These are phyloP conservation scores for Colletotrichum sp. DNA, from an alignment of 2,329 filamentous ascomycete species.

Conservation along the genomic window DNA sequence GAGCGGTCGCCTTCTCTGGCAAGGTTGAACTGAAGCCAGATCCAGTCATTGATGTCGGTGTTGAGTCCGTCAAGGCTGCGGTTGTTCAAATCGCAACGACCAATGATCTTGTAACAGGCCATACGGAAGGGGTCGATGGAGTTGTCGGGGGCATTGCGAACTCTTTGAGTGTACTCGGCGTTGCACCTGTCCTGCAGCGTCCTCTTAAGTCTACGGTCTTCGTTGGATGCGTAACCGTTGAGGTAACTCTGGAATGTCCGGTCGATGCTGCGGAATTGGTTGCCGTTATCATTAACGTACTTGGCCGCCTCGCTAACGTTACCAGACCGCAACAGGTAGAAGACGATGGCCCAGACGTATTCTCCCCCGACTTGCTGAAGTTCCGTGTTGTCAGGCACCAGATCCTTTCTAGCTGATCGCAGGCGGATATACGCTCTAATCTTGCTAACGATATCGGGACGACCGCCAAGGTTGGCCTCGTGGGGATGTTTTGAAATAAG, in stretches of 20 bases:
- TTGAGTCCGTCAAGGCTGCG: conserved; percentile 68
- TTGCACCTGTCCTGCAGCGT: conserved; percentile 87
- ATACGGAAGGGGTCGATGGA: conserved; percentile 93
- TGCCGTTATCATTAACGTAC: conserved; percentile 82
- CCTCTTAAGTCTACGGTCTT: conserved; percentile 77
- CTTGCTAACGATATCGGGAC: conserved; percentile 87
- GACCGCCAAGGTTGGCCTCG: conserved; percentile 87
- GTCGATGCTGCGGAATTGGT: conserved; percentile 88
- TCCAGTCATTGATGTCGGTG: conserved; percentile 72
- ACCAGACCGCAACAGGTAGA: conserved; percentile 87
- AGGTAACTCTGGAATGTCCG: conserved; percentile 90
- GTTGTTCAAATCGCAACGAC: conserved; percentile 73
- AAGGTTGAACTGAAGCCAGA: conserved; percentile 75
- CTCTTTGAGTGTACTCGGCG: conserved; percentile 86
- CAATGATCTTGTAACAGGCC: conserved; percentile 97
- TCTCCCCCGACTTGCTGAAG: conserved; percentile 82
- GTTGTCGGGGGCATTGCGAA: conserved; percentile 83
- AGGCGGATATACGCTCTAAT: conserved; percentile 91
- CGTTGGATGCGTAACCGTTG: conserved; percentile 78
- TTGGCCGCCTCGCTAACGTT: conserved; percentile 83
- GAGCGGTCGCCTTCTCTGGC: conserved; percentile 69
- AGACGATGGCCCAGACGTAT: conserved; percentile 92
- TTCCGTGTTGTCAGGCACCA: conserved; percentile 81
- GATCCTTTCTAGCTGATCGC: conserved; percentile 78
- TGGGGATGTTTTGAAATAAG: conserved; percentile 83